A percentile compares a stretch with the other conserved stretches of the same genome.
Conservation (phyloP, 2,329 filamentous ascomycete species). For the Eutypa lata region DNA sequence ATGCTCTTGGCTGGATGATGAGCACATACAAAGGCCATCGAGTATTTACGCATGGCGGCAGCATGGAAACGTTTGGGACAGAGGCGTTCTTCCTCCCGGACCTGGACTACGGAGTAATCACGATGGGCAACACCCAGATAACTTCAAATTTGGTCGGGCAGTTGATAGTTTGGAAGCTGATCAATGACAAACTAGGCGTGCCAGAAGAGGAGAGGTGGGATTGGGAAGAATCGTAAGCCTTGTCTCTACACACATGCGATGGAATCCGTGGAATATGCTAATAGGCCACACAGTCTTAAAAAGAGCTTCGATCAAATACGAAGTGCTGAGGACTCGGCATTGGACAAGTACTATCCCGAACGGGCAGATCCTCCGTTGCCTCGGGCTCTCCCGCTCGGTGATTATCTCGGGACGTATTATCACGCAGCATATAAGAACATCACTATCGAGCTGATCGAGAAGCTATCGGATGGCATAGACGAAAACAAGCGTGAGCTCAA, state of each 20-base stretch:
- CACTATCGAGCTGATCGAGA: slow-evolving; percentile 18
- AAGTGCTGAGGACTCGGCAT: slow-evolving; percentile 27
- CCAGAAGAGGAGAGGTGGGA: slow-evolving; percentile 31
- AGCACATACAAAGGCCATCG: slow-evolving; percentile 40
- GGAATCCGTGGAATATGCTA: not conserved
- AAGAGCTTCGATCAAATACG: slow-evolving; percentile 11
- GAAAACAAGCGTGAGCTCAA: slow-evolving; percentile 12
- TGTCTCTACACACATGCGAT: not conserved
- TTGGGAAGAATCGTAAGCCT: slow-evolving; percentile 31
- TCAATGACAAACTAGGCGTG: slow-evolving; percentile 37
- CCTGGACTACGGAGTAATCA: slow-evolving; percentile 38
- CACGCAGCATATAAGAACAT: slow-evolving; percentile 40
- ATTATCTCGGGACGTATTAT: slow-evolving; percentile 40
- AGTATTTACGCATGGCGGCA: slow-evolving; percentile 40
- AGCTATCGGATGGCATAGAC: not conserved
- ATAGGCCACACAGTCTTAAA: slow-evolving; percentile 9
- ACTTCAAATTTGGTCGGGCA: slow-evolving; percentile 34
- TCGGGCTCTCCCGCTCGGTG: slow-evolving; percentile 30
- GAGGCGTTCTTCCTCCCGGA: slow-evolving; percentile 43
- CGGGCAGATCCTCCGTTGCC: slow-evolving; percentile 33
- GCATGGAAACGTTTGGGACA: slow-evolving; percentile 42
- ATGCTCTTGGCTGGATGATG: slow-evolving; percentile 38
- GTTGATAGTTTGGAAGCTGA: slow-evolving; percentile 34
- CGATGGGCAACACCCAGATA: slow-evolving; percentile 41
- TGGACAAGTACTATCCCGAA: slow-evolving; percentile 35